These are phyloP conservation scores for Penicillium canescens DNA, from an alignment of 495 filamentous ascomycete genomes.

Conservation along the genomic window DNA sequence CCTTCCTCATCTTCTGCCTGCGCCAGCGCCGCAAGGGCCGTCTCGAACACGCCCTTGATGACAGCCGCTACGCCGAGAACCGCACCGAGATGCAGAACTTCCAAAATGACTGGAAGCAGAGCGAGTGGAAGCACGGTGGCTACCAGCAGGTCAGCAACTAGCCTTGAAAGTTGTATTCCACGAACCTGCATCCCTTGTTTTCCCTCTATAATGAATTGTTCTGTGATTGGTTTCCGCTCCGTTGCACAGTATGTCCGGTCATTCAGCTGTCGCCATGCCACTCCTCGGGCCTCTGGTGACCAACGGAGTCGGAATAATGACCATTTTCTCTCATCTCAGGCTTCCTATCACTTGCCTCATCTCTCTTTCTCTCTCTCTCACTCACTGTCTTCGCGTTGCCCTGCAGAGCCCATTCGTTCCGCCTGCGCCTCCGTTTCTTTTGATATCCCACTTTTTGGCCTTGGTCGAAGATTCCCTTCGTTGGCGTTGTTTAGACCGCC, in stretches of 20 bases:
- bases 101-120: constrained; percentile 43
- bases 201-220: constrained; percentile 14
- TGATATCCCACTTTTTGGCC: constrained; percentile 22
- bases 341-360: not conserved
- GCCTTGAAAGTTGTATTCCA: not conserved
- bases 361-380: not conserved
- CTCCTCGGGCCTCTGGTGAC: constrained; percentile 11
- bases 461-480: not conserved
- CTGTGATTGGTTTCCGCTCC: constrained; percentile 9
- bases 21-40: constrained; percentile 66
- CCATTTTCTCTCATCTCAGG: constrained; percentile 12
- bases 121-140: constrained; percentile 39
- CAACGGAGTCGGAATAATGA: constrained; percentile 18
- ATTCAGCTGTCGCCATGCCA: constrained; percentile 9
- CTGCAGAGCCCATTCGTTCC: not conserved
- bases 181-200: not conserved
- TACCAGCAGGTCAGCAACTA: constrained; percentile 37
- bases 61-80: constrained; percentile 56
- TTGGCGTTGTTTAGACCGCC: constrained; percentile 17
- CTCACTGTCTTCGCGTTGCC: not conserved
- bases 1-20: constrained; percentile 61
- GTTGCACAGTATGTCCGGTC: constrained; percentile 1
- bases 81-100: constrained; percentile 64
- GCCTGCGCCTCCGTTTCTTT: constrained; percentile 10
- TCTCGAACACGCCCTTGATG: constrained; percentile 58